phyloP scores from a whole-genome alignment of 805 yeast species.

The Saccharomycopsis fibuligera region DNA sequence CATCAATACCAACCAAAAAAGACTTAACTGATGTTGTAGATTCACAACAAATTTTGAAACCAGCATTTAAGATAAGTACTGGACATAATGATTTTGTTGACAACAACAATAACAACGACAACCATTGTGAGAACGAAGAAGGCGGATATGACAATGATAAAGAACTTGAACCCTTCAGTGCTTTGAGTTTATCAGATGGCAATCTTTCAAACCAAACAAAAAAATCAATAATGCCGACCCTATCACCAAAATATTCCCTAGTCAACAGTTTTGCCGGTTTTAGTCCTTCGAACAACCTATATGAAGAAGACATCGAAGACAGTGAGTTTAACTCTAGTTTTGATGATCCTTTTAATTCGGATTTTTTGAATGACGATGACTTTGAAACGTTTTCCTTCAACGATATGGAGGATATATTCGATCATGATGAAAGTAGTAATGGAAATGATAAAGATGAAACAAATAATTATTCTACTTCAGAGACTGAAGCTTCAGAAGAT shows the following conservation, averaged over 20 bases:
- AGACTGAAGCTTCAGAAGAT: slow-evolving; percentile 20
- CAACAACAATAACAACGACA: too few species aligned
- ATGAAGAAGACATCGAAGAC: slow-evolving; percentile 7
- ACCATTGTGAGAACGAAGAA: too few species aligned
- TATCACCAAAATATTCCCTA: not conserved
- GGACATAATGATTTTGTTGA: too few species aligned
- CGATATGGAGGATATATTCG: slow-evolving; percentile 21
- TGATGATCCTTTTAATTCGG: slow-evolving; percentile 18
- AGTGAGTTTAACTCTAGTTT: slow-evolving; percentile 15
- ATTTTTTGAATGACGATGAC: slow-evolving; percentile 19
- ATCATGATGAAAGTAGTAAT: not conserved
- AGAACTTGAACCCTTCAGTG: too few species aligned
- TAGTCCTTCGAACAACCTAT: slow-evolving; percentile 15
- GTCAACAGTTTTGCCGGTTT: slow-evolving; percentile 4
- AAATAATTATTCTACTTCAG: slow-evolving; percentile 14
- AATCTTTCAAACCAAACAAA: too few species aligned
- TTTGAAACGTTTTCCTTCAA: slow-evolving; percentile 21
- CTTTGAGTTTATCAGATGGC: too few species aligned
- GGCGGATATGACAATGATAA: too few species aligned
- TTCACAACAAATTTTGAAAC: too few species aligned
- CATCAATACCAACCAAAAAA: too few species aligned
- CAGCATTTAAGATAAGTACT: too few species aligned
- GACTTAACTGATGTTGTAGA: too few species aligned
- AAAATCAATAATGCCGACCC: too few species aligned
- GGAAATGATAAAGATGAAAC: not conserved